Percentiles rank a stretch among this genome's conserved stretches.
phyloP scores from a whole-genome alignment of 768 basidiomycete genomes.

The Clitopilus hobsonii region DNA sequence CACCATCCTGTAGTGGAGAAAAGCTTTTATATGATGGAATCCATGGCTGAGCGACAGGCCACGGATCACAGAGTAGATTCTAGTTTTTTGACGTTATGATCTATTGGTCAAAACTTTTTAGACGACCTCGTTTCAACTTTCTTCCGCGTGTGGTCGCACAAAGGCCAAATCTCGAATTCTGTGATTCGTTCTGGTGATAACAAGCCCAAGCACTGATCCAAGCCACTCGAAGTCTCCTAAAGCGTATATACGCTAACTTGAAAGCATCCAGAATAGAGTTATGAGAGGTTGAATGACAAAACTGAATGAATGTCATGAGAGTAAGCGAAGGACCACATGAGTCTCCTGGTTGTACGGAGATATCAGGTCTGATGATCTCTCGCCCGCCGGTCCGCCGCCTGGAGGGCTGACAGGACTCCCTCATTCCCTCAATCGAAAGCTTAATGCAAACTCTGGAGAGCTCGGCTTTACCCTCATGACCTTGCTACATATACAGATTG shows the following conservation, averaged over 20 bases:
- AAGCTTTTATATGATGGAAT: constrained; percentile 7
- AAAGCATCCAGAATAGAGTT: neutral
- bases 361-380: neutral
- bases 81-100: constrained; percentile 20
- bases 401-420: neutral
- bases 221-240: too few relatives aligned
- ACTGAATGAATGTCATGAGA: neutral
- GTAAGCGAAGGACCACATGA: neutral
- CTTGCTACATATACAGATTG: too few relatives aligned
- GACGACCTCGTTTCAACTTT: neutral
- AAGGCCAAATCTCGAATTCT: too few relatives aligned
- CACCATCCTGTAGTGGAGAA: neutral
- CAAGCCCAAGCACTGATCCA: neutral
- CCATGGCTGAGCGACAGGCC: neutral
- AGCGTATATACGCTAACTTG: too few relatives aligned
- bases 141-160: constrained; percentile 10
- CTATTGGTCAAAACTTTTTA: constrained; percentile 18
- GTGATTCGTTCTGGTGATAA: too few relatives aligned
- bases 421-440: neutral
- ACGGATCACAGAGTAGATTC: constrained; percentile 14
- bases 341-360: neutral
- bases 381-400: neutral
- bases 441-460: neutral
- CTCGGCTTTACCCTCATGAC: too few relatives aligned
- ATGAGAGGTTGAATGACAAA: neutral